These are phyloP conservation scores for Phytophthora macrochlamydospora DNA, from an alignment of 352 stramenopile species.

Conservation along the genomic window DNA sequence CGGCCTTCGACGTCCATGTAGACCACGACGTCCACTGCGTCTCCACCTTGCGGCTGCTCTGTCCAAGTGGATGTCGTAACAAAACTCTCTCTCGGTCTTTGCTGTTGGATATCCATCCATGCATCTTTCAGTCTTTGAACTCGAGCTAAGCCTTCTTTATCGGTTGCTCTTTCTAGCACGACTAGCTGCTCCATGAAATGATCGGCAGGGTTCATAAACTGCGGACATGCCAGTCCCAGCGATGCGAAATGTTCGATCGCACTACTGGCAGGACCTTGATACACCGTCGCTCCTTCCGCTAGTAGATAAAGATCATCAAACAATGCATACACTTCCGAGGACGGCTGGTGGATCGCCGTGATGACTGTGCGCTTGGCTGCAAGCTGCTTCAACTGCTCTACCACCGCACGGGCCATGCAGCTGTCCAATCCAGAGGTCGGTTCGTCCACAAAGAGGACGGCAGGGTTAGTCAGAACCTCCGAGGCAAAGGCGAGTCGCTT, in stretches of 20 bases:
- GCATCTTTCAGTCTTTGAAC: constrained; percentile 35
- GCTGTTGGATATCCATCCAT: constrained; percentile 24
- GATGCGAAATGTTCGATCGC: constrained; percentile 41
- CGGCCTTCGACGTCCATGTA: constrained; percentile 25
- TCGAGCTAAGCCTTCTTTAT: constrained; percentile 30
- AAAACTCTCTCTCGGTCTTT: not conserved
- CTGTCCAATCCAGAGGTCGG: constrained; percentile 61
- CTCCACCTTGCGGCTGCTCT: constrained; percentile 1
- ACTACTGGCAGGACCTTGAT: constrained; percentile 34
- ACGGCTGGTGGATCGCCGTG: constrained; percentile 86
- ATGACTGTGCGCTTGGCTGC: constrained; percentile 78
- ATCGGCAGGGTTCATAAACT: constrained; percentile 51
- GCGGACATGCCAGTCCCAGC: constrained; percentile 37
- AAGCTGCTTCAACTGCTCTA: constrained; percentile 58
- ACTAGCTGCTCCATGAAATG: constrained; percentile 60
- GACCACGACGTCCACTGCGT: constrained; percentile 28
- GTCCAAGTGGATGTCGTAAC: constrained; percentile 1
- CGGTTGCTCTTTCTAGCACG: constrained; percentile 39
- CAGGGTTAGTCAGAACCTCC: constrained; percentile 77
- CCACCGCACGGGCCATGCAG: constrained; percentile 51
- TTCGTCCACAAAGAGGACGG: constrained; percentile 83
- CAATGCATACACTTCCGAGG: constrained; percentile 46
- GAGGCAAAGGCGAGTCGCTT: constrained; percentile 82
- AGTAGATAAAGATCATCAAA: constrained; percentile 52
- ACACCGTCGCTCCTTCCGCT: constrained; percentile 37